Evolutionary conservation across 257 asterid genomes (phyloP).

Genomic region (Plantago elongata): DNA sequence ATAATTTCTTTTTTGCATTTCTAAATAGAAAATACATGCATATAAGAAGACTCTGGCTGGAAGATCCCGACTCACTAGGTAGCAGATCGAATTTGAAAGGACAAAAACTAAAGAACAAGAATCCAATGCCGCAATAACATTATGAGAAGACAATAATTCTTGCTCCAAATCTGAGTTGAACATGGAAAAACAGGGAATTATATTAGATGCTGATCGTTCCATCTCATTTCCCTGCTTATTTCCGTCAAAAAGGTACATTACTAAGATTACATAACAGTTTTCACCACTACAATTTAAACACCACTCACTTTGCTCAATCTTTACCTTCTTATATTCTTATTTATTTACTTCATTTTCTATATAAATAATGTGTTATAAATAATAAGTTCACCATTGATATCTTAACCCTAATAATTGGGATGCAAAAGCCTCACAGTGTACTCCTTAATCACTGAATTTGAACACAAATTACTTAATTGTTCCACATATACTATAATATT

Average conservation of each 20-base stretch:
- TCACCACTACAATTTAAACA: constrained; percentile 5
- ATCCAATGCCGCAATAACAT: constrained; percentile 5
- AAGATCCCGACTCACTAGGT: not conserved
- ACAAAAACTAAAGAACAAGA: constrained; percentile 11
- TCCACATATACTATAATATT: too few species aligned
- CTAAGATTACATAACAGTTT: constrained; percentile 1
- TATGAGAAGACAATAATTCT: constrained; percentile 5
- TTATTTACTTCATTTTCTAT: too few species aligned
- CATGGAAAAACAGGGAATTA: not conserved
- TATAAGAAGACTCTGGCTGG: not conserved
- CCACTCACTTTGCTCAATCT: not conserved
- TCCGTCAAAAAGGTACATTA: constrained; percentile 7
- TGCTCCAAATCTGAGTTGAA: not conserved
- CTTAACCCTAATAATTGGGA: too few species aligned
- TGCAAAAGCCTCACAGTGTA: too few species aligned
- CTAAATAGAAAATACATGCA: too few species aligned
- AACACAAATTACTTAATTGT: too few species aligned
- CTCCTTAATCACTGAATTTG: too few species aligned
- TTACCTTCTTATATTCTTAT: too few species aligned
- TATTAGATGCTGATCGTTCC: not conserved
- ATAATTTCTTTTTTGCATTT: too few species aligned
- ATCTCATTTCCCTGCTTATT: not conserved
- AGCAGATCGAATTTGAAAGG: not conserved
- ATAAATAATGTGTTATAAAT: too few species aligned
- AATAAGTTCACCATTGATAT: too few species aligned